Evolutionary conservation across 257 asterid genomes (phyloP).

Genomic region (Mentha longifolia): DNA sequence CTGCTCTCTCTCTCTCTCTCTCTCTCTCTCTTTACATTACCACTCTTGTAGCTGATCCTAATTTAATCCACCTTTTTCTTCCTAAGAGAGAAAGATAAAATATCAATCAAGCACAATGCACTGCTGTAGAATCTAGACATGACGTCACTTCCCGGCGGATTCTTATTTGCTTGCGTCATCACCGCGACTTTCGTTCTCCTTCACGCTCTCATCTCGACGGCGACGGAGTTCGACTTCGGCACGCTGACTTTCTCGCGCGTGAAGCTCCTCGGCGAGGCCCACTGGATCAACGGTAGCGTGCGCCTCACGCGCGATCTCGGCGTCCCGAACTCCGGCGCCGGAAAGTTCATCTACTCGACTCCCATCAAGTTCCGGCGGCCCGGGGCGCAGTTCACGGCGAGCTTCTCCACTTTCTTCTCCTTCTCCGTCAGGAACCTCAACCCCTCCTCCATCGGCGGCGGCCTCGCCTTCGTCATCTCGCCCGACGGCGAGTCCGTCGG

Average conservation of each 20-base stretch:
- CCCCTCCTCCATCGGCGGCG: conserved; percentile 89
- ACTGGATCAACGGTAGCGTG: conserved; percentile 70
- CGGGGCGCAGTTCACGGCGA: conserved; percentile 47
- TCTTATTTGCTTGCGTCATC: conserved; percentile 7
- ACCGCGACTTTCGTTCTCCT: conserved; percentile 7
- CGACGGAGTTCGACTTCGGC: conserved; percentile 64
- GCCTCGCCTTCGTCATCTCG: conserved; percentile 75
- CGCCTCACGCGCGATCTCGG: conserved; percentile 68
- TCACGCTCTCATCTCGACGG: not conserved
- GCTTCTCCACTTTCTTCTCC: conserved; percentile 84
- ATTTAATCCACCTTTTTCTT: not conserved
- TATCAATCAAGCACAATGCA: not conserved
- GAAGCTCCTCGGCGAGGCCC: conserved; percentile 87
- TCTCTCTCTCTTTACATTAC: conserved; percentile 2
- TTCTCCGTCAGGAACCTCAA: conserved; percentile 69
- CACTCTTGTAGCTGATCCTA: no score
- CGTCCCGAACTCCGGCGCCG: conserved; percentile 85
- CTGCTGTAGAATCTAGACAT: conserved; percentile 40
- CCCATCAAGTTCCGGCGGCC: conserved; percentile 66
- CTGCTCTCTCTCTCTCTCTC: not conserved
- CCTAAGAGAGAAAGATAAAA: not conserved
- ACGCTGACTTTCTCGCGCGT: conserved; percentile 56
- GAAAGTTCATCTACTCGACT: conserved; percentile 60
- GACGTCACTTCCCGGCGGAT: conserved; percentile 44
- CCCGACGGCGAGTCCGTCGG: conserved; percentile 65